Evolutionary conservation across 108 stramenopile species (phyloP).

Genomic region (Cyclostephanos invisitatus): DNA sequence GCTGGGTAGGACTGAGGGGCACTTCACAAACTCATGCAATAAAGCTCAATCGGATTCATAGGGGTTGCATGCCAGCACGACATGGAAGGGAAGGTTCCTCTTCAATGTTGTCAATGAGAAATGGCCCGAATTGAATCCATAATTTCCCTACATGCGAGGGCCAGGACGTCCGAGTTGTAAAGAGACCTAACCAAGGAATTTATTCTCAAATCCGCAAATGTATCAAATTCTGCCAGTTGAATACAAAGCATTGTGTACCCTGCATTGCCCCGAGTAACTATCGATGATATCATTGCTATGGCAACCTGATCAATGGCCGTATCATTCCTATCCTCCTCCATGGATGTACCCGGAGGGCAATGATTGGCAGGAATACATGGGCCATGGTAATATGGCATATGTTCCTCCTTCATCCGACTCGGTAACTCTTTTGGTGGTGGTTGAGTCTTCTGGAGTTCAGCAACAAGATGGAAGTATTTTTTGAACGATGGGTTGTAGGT

Average conservation of each 20-base stretch:
- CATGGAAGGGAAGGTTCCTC: background rate
- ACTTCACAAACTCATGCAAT: background rate
- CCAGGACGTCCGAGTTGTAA: background rate
- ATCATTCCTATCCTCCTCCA: too few species aligned
- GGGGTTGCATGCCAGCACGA: background rate
- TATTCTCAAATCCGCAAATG: too few species aligned
- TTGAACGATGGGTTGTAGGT: conserved; percentile 11
- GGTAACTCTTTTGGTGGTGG: too few species aligned
- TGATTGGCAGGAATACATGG: background rate
- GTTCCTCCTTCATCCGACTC: too few species aligned
- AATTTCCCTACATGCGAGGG: background rate
- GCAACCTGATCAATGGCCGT: background rate
- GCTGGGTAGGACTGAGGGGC: background rate
- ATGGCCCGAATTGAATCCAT: conserved; percentile 17
- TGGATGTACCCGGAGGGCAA: conserved; percentile 3
- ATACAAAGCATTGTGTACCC: too few species aligned
- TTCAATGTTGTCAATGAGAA: background rate
- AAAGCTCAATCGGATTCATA: background rate
- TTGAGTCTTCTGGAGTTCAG: too few species aligned
- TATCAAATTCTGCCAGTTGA: too few species aligned
- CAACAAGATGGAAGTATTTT: conserved; percentile 3
- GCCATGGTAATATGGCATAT: too few species aligned
- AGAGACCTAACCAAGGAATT: background rate
- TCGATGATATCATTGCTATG: too few species aligned
- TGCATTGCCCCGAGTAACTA: background rate